Base-by-base conservation (phyloP, 768 basidiomycete species). In the Mycena floridula region DNA sequence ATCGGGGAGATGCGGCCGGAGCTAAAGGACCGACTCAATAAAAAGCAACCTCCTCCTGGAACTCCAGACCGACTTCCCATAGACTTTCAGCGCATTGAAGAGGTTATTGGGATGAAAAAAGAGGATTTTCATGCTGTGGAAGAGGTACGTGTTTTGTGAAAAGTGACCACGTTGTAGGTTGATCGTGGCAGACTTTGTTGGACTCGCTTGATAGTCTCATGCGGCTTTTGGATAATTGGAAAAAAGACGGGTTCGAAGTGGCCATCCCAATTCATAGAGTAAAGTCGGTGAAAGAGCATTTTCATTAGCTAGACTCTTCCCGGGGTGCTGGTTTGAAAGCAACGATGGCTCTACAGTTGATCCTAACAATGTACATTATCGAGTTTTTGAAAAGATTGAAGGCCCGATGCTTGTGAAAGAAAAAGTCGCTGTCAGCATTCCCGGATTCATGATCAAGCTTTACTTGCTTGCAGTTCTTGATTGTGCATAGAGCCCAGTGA, bases 101-200 rank as follows among this genome's bases (percentile, higher is more conserved):
- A 59, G 36, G 55, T 68, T 6, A 46, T 66, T 3, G 65, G 68
- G 13, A 40, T 66, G 53, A 55, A 54, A 41, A 54, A 58, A 37
- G 53, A 47, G 24, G 62, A 70, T 22, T 68, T 66, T 26, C 49
- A 52, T 26, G 50, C 53, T 3, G 22, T 56, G 3, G 60, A 66
- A 13, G 25, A 26, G 25, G 27, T 38, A 35, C 25, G 28, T 22
- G 28, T 30, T 30, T 30, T 30, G 9, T 30, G 9, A 30, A 9
- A 30, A 30, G 28, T 30, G 9, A n/a, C n/a, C n/a, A n/a, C 28
- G 9, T n/a, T n/a, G 28, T n/a, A n/a, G n/a, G 28, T n/a, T 30
- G 28, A 30, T 9, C 28, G 9, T 30, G 28, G 9, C n/a, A 30
- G 28, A 30, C 28, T 30, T 9, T 30, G 9, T 9, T 30, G n/a